Evolutionary conservation across 306 rosid species (phyloP).

Genomic region (Malus sieversii): DNA sequence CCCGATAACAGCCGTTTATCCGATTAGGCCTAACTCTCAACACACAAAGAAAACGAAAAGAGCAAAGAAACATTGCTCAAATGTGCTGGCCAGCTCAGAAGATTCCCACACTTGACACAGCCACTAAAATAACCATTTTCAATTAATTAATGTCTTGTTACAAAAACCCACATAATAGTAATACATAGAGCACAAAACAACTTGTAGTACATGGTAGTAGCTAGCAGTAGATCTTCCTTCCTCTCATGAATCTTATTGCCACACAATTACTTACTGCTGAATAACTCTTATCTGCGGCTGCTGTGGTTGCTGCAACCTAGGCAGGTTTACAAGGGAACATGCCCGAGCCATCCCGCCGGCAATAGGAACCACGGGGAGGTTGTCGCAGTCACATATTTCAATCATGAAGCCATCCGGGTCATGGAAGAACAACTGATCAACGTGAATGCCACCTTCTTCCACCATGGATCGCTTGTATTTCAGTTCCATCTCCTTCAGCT

Average conservation of each 20-base stretch:
- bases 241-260: not conserved
- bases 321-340: conserved; percentile 31
- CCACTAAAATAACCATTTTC: not conserved
- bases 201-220: not conserved
- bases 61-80: not conserved
- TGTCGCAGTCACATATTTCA: conserved; percentile 90
- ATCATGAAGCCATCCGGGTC: conserved; percentile 98
- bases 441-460: conserved; percentile 75
- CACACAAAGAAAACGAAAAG: not conserved
- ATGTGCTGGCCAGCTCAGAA: conserved; percentile 3
- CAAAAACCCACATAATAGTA: not conserved
- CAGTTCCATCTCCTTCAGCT: conserved; percentile 69
- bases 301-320: conserved; percentile 21
- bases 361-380: conserved; percentile 67
- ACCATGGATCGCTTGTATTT: conserved; percentile 49
- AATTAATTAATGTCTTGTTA: not conserved
- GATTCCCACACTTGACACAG: not conserved
- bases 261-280: not conserved
- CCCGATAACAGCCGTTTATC: no score
- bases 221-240: not conserved
- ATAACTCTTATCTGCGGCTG: conserved; percentile 13
- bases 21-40: no score
- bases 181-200: not conserved
- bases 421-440: conserved; percentile 80
- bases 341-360: conserved; percentile 32